Percentiles rank a stretch among this genome's conserved stretches.
These are phyloP conservation scores for Chaetomium strumarium DNA, from an alignment of 2,329 filamentous ascomycete genomes.

Conservation along the genomic window DNA sequence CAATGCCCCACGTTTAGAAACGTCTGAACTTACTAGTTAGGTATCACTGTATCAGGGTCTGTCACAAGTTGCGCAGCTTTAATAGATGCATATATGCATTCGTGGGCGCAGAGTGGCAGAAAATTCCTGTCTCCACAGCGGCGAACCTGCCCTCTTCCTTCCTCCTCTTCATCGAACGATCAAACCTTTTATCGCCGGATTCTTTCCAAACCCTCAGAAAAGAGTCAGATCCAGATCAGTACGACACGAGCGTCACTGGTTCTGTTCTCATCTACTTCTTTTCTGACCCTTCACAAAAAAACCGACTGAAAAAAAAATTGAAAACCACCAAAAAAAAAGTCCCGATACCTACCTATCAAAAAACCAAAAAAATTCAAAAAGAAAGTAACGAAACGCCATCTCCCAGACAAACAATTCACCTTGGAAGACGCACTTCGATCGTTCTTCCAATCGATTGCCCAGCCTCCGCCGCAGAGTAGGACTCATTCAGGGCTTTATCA, in stretches of 20 bases:
- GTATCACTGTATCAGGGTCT: too few relatives aligned
- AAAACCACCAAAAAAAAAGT: conserved; percentile 51
- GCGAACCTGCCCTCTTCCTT: conserved; percentile 22
- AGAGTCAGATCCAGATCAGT: conserved; percentile 43
- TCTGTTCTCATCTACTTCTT: conserved; percentile 53
- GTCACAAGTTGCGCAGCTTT: neutral
- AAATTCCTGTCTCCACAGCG: conserved; percentile 25
- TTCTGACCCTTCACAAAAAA: conserved; percentile 43
- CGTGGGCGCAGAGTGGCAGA: conserved; percentile 13
- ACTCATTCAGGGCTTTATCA: conserved; percentile 9
- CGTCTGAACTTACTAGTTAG: too few relatives aligned
- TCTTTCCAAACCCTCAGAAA: conserved; percentile 41
- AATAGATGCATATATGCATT: conserved; percentile 16
- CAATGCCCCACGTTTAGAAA: neutral
- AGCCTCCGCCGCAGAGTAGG: conserved; percentile 14
- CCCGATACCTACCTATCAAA: conserved; percentile 23
- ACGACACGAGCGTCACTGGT: conserved; percentile 50
- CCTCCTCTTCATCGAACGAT: conserved; percentile 23
- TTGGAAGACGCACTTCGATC: conserved; percentile 14
- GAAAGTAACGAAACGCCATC: conserved; percentile 15
- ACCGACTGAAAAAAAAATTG: conserved; percentile 55
- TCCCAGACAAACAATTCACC: conserved; percentile 14
- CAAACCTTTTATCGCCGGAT: conserved; percentile 24
- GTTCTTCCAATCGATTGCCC: conserved; percentile 8
- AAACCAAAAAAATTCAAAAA: conserved; percentile 30